A percentile compares a stretch with the other conserved stretches of the same genome.
Evolutionary conservation across 352 stramenopile species (phyloP).

Genomic region (Phytopythium montanum): DNA sequence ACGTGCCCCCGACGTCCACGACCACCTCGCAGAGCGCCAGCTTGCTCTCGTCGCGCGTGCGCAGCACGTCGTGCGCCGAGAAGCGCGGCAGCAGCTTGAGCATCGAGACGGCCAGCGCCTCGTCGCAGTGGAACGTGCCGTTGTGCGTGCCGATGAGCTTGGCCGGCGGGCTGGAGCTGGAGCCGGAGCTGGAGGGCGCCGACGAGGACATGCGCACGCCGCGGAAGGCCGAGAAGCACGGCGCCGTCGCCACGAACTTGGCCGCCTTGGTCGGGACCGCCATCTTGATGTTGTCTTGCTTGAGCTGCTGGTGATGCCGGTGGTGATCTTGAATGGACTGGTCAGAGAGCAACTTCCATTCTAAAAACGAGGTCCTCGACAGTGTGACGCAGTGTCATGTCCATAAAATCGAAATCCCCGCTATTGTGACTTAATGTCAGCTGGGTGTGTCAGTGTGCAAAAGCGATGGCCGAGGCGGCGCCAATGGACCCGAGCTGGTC

Average conservation of each 20-base stretch:
- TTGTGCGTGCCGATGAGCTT: conserved; percentile 97
- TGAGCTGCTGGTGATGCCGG: too few species aligned
- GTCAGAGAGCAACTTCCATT: too few species aligned
- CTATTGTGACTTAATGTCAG: too few species aligned
- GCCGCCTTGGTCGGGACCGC: conserved; percentile 60
- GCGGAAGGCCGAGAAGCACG: conserved; percentile 61
- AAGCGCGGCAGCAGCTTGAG: conserved; percentile 94
- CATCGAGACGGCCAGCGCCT: conserved; percentile 97
- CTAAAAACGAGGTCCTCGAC: too few species aligned
- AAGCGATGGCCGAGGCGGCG: conserved; percentile 5
- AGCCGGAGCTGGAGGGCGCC: conserved; percentile 9
- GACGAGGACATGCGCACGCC: conserved; percentile 45
- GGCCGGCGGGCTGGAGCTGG: conserved; percentile 6
- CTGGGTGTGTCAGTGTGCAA: too few species aligned
- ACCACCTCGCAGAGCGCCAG: conserved; percentile 94
- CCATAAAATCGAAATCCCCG: too few species aligned
- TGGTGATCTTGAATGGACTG: not conserved
- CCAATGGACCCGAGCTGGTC: conserved; percentile 12
- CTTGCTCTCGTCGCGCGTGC: conserved; percentile 88
- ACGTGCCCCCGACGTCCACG: conserved; percentile 96
- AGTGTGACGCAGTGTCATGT: not conserved
- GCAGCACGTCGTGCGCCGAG: conserved; percentile 67
- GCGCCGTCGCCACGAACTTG: conserved; percentile 55
- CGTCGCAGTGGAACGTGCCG: conserved; percentile 98
- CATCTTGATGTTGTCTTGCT: conserved; percentile 31